These are phyloP conservation scores for Hydnomerulius pinastri DNA, from an alignment of 768 basidiomycete genomes.

Conservation along the genomic window DNA sequence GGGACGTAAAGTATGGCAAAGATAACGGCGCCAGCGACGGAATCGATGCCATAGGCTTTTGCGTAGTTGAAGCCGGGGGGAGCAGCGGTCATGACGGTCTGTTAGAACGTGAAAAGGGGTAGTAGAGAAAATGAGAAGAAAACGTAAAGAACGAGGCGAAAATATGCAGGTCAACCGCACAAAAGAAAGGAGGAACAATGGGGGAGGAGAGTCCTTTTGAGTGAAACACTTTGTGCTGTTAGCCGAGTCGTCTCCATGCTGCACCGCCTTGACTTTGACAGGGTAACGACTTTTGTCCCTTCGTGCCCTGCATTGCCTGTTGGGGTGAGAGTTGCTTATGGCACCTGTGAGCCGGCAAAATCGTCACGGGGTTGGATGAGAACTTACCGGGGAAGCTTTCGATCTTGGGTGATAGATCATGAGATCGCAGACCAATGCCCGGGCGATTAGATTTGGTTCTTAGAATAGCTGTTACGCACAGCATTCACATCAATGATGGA, in stretches of 20 bases:
- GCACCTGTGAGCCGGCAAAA: too few relatives aligned
- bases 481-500: too few relatives aligned
- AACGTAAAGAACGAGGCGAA: neutral
- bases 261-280: slow-evolving; percentile 9
- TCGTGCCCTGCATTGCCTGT: too few relatives aligned
- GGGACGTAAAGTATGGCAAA: slow-evolving; percentile 34
- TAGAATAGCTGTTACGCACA: too few relatives aligned
- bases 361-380: too few relatives aligned
- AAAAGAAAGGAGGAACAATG: neutral
- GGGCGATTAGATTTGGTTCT: too few relatives aligned
- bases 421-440: too few relatives aligned
- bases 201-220: slow-evolving; percentile 13
- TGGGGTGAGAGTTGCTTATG: too few relatives aligned
- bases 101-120: neutral
- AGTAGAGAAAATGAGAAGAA: neutral
- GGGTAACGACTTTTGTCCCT: too few relatives aligned
- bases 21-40: slow-evolving; percentile 32
- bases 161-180: slow-evolving; percentile 24
- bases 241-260: neutral
- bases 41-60: slow-evolving; percentile 27
- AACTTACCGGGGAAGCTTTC: too few relatives aligned
- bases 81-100: slow-evolving; percentile 15
- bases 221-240: neutral
- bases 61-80: slow-evolving; percentile 26
- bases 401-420: too few relatives aligned